phyloP scores from a whole-genome alignment of 345 rosid species.

The Noccaea bulbosa region DNA sequence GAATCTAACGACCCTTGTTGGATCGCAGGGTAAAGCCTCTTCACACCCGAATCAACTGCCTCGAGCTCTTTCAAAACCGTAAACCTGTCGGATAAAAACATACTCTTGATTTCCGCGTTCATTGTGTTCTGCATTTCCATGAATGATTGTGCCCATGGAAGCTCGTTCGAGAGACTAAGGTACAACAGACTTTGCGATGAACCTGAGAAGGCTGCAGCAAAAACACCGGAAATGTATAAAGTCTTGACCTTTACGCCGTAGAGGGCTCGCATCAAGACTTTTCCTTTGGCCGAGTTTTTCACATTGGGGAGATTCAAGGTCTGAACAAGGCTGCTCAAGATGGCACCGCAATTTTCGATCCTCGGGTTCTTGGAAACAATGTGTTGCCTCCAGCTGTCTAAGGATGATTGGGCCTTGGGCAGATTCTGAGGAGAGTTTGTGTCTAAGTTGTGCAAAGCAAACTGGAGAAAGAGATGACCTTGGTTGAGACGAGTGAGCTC shows the following conservation, averaged over 20 bases:
- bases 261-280: constrained; percentile 45
- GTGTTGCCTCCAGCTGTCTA: constrained; percentile 41
- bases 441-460: constrained; percentile 42
- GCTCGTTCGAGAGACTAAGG: constrained; percentile 38
- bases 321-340: constrained; percentile 41
- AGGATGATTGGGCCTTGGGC: constrained; percentile 39
- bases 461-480: constrained; percentile 45
- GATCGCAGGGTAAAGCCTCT: constrained; percentile 33
- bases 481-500: constrained; percentile 46
- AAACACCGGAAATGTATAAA: constrained; percentile 41
- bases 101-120: constrained; percentile 39
- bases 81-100: constrained; percentile 37
- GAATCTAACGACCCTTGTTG: constrained; percentile 36
- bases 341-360: constrained; percentile 32
- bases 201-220: constrained; percentile 46
- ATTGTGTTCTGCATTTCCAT: constrained; percentile 43
- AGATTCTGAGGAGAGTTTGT: constrained; percentile 32
- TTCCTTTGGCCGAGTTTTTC: constrained; percentile 46
- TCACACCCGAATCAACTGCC: constrained; percentile 40
- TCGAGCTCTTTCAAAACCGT: constrained; percentile 46
- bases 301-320: constrained; percentile 48
- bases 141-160: constrained; percentile 46
- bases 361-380: constrained; percentile 42
- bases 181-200: constrained; percentile 41
- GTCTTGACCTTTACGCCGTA: constrained; percentile 49